phyloP scores from a whole-genome alignment of 371 early-diverging fungal genomes.

The Thermomucor indicae-seudaticae region DNA sequence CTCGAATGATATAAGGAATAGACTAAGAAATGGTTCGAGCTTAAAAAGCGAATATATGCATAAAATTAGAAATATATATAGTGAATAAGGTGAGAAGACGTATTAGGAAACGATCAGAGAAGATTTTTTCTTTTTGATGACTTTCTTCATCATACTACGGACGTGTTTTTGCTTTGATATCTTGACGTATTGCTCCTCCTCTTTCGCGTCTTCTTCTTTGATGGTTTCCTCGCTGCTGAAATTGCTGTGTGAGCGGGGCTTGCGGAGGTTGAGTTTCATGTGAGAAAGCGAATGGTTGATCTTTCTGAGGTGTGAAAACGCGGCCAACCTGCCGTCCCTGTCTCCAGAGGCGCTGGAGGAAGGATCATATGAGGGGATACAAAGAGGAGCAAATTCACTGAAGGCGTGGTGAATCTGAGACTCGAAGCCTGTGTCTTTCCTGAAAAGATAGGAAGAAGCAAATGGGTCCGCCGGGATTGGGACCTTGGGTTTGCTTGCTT shows the following conservation, averaged over 20 bases:
- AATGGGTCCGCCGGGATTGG: slow-evolving; percentile 26
- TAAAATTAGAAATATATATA: no score
- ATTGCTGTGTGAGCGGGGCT: slow-evolving; percentile 18
- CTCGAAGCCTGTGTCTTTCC: slow-evolving; percentile 9
- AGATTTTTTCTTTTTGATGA: slow-evolving; percentile 22
- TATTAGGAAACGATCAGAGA: no score
- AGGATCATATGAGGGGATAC: slow-evolving; percentile 3
- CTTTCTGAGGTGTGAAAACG: slow-evolving; percentile 14
- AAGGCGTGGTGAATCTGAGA: slow-evolving; percentile 18
- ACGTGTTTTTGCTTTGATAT: slow-evolving; percentile 18
- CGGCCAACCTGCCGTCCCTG: slow-evolving; percentile 4
- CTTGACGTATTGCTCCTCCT: neutral
- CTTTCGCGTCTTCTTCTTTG: slow-evolving; percentile 9
- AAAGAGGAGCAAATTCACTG: slow-evolving; percentile 19
- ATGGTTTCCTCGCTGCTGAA: slow-evolving; percentile 17
- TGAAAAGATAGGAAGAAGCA: slow-evolving; percentile 26
- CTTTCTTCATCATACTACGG: slow-evolving; percentile 29
- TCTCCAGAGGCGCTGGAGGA: no score
- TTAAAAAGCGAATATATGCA: no score
- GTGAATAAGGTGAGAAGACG: no score
- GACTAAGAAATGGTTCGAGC: no score
- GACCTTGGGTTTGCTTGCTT: slow-evolving; percentile 23
- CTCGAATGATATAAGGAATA: no score
- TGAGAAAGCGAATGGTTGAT: slow-evolving; percentile 34
- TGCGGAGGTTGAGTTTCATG: slow-evolving; percentile 31